Evolutionary conservation across 31 red algal genomes (phyloP).

Genomic region (Endocladia muricata): DNA sequence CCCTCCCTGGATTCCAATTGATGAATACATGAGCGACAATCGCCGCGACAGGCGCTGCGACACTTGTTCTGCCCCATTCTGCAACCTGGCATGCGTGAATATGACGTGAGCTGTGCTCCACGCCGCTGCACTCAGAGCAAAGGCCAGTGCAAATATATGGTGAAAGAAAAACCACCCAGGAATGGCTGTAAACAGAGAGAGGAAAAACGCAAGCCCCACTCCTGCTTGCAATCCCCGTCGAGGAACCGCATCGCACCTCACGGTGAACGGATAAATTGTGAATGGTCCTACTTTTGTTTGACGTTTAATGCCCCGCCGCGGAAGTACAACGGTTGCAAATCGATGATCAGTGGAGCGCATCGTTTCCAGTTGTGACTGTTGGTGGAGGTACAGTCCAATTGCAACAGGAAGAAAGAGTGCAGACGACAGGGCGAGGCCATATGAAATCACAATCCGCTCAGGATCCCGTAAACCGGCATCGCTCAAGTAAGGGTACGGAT

Average conservation of each 20-base stretch:
- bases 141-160: conserved; percentile 38
- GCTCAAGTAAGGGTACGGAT: conserved; percentile 58
- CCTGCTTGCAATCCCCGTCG: not conserved
- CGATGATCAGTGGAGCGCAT: not conserved
- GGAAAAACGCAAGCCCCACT: conserved; percentile 35
- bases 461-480: conserved; percentile 72
- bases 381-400: conserved; percentile 5
- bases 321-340: not conserved
- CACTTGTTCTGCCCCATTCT: not conserved
- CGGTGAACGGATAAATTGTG: not conserved
- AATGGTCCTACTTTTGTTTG: not conserved
- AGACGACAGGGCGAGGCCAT: conserved; percentile 30
- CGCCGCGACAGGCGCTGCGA: not conserved
- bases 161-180: conserved; percentile 52
- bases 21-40: not conserved
- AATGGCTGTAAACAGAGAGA: conserved; percentile 35
- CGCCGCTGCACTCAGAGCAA: conserved; percentile 31
- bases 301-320: not conserved
- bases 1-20: conserved; percentile 7
- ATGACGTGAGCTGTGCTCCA: conserved; percentile 22
- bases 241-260: not conserved
- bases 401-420: conserved; percentile 42
- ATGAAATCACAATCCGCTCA: conserved; percentile 44
- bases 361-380: not conserved
- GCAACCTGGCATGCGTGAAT: conserved; percentile 7